Conservation (phyloP, 257 asterid genomes). For the Paraleonurus japonicus region DNA sequence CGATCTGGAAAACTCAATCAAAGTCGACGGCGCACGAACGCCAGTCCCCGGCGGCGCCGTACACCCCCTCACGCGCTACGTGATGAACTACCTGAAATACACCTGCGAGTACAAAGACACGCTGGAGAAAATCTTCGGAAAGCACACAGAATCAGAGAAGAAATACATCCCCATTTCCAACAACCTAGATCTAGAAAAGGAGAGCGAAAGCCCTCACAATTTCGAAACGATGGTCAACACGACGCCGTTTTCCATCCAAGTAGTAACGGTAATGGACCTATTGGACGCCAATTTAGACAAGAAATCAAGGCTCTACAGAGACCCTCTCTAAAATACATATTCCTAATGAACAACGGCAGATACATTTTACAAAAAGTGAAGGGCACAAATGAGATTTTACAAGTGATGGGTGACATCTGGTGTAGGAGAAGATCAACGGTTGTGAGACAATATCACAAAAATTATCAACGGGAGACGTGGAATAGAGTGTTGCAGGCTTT, state of each 20-base stretch:
- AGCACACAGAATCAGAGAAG: conserved; percentile 28
- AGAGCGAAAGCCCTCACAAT: conserved; percentile 43
- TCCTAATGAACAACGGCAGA: conserved; percentile 86
- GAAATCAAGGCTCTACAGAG: conserved; percentile 60
- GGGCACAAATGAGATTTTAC: conserved; percentile 55
- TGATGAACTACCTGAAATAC: conserved; percentile 71
- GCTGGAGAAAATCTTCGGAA: conserved; percentile 48
- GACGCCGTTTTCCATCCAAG: conserved; percentile 50
- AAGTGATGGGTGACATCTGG: conserved; percentile 83
- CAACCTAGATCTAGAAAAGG: conserved; percentile 27
- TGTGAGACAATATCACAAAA: conserved; percentile 76
- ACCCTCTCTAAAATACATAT: conserved; percentile 60
- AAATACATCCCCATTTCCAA: neutral
- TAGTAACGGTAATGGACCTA: conserved; percentile 58
- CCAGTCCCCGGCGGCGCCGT: conserved; percentile 93
- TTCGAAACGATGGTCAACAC: conserved; percentile 27
- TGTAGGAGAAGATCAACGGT: conserved; percentile 72
- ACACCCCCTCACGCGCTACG: conserved; percentile 87
- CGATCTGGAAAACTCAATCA: conserved; percentile 71
- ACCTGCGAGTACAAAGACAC: conserved; percentile 69
- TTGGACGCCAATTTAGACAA: conserved; percentile 54
- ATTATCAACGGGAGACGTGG: conserved; percentile 87
- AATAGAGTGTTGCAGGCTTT: conserved; percentile 53
- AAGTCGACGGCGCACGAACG: conserved; percentile 47
- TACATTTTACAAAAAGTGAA: conserved; percentile 77